Evolutionary conservation across 371 early-diverging fungal species (phyloP).

Genomic region (Conidiobolus incongruus): DNA sequence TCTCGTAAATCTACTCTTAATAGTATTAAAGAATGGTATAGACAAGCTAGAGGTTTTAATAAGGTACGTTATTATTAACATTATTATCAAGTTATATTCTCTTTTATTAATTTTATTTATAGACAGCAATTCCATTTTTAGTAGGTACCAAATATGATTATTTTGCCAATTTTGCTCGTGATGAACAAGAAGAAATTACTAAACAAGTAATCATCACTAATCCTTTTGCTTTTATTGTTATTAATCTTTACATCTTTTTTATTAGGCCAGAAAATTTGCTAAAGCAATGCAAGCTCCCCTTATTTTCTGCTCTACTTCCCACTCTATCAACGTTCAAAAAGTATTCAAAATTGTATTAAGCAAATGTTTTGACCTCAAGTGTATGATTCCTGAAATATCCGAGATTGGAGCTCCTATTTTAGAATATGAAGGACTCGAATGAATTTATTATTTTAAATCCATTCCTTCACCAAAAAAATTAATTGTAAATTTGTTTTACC

Average conservation of each 20-base stretch:
- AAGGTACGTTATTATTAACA: slow-evolving; percentile 17
- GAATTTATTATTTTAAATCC: no score
- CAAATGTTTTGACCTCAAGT: slow-evolving; percentile 82
- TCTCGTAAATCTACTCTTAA: slow-evolving; percentile 81
- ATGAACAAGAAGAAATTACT: slow-evolving; percentile 82
- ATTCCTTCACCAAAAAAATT: no score
- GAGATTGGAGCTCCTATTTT: slow-evolving; percentile 81
- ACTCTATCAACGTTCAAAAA: slow-evolving; percentile 87
- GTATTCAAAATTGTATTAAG: slow-evolving; percentile 89
- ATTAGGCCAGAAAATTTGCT: slow-evolving; percentile 63
- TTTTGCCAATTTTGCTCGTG: slow-evolving; percentile 52
- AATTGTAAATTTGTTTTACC: no score
- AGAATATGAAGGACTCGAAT: slow-evolving; percentile 23
- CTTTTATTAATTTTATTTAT: slow-evolving; percentile 1
- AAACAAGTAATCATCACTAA: slow-evolving; percentile 32
- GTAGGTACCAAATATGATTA: slow-evolving; percentile 95
- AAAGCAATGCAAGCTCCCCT: slow-evolving; percentile 86
- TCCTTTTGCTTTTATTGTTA: neutral
- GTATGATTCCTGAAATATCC: slow-evolving; percentile 75
- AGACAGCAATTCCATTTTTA: slow-evolving; percentile 82
- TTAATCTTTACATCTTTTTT: neutral
- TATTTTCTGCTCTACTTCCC: slow-evolving; percentile 82
- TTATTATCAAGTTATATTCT: neutral
- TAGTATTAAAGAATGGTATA: slow-evolving; percentile 85
- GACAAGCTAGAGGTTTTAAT: slow-evolving; percentile 89